Percentiles rank a stretch among this genome's conserved stretches.
Conservation (phyloP, 1,284 basidiomycete species). For the Thelephora terrestris region DNA sequence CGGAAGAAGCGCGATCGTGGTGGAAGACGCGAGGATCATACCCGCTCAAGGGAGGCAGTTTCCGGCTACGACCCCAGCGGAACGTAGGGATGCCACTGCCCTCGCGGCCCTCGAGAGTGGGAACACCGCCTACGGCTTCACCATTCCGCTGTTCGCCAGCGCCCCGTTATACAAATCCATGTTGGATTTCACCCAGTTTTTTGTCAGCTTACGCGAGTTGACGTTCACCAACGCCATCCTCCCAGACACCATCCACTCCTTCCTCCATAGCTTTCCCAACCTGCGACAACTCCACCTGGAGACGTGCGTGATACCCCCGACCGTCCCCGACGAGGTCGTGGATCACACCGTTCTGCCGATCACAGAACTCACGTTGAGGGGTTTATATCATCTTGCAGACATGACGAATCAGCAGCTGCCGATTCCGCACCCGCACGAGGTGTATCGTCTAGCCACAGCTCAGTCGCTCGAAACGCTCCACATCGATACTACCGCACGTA, state of each 20-base stretch:
- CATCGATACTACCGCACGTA: slow-evolving; percentile 29
- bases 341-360: slow-evolving; percentile 25
- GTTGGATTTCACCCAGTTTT: slow-evolving; percentile 19
- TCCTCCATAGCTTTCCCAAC: slow-evolving; percentile 24
- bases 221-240: slow-evolving; percentile 25
- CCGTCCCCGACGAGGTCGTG: slow-evolving; percentile 4
- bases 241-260: slow-evolving; percentile 21
- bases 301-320: slow-evolving; percentile 22
- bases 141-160: slow-evolving; percentile 14
- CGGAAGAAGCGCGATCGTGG: not conserved
- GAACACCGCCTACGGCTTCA: not conserved
- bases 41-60: not conserved
- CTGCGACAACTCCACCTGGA: slow-evolving; percentile 27
- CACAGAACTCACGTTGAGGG: slow-evolving; percentile 25
- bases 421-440: slow-evolving; percentile 1
- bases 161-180: slow-evolving; percentile 18
- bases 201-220: slow-evolving; percentile 24
- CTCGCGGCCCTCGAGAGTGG: not conserved
- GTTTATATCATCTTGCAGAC: slow-evolving; percentile 9
- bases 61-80: not conserved
- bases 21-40: not conserved
- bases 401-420: not conserved
- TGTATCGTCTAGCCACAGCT: slow-evolving; percentile 22
- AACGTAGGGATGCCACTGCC: not conserved
- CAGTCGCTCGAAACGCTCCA: slow-evolving; percentile 24